A percentile compares a stretch with the other conserved stretches of the same genome.
These are phyloP conservation scores for Multifurca ochricompacta DNA, from an alignment of 768 basidiomycete genomes.

Conservation along the genomic window DNA sequence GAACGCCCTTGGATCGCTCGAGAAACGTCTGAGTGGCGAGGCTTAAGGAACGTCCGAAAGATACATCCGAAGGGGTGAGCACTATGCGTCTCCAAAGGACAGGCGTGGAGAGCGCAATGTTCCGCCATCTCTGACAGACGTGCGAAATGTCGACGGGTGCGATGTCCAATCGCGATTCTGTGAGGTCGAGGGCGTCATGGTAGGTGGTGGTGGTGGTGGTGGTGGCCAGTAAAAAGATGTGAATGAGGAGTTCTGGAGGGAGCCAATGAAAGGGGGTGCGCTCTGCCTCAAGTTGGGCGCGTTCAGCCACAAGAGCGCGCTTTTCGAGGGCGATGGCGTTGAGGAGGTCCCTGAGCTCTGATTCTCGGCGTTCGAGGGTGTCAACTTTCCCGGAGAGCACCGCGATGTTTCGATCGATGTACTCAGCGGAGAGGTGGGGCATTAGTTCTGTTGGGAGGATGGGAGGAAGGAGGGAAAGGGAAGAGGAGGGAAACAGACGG, in stretches of 20 bases:
- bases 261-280: constrained; percentile 13
- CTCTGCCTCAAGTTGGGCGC: constrained; percentile 1
- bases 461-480: neutral
- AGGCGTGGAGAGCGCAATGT: constrained; percentile 15
- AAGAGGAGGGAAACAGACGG: neutral
- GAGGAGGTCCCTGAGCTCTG: constrained; percentile 13
- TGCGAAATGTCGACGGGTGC: constrained; percentile 15
- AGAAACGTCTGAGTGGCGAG: constrained; percentile 1
- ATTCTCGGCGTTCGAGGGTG: constrained; percentile 2
- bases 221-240: constrained; percentile 11
- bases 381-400: constrained; percentile 7
- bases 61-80: constrained; percentile 1
- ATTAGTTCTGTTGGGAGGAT: neutral
- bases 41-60: neutral
- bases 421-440: neutral
- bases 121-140: constrained; percentile 15
- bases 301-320: neutral
- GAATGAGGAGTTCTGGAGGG: constrained; percentile 18
- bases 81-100: constrained; percentile 14
- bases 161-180: neutral
- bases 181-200: neutral
- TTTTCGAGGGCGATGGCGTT: constrained; percentile 2
- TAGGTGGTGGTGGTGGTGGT: too few relatives aligned
- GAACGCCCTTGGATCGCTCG: neutral
- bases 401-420: neutral